A percentile compares a stretch with the other conserved stretches of the same genome.
These are phyloP conservation scores for Pseudocercospora eumusae DNA, from an alignment of 2,329 filamentous ascomycete species.

Conservation along the genomic window DNA sequence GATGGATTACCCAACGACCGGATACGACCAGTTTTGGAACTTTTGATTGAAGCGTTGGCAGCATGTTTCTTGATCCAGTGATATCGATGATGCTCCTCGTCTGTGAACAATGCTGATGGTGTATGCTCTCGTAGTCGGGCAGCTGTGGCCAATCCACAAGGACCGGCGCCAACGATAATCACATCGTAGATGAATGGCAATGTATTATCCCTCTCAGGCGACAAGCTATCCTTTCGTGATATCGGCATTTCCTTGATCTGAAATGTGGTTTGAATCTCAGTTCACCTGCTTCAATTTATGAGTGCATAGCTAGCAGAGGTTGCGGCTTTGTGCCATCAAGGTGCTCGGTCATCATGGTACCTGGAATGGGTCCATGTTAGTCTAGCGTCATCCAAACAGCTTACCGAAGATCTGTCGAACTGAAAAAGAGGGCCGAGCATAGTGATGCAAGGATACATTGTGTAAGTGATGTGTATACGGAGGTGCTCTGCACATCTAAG, in stretches of 20 bases:
- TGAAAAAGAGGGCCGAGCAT: not conserved
- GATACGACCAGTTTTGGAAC: slow-evolving; percentile 49
- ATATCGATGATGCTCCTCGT: slow-evolving; percentile 79
- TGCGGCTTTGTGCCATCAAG: slow-evolving; percentile 17
- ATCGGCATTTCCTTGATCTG: slow-evolving; percentile 11
- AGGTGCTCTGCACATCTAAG: not conserved
- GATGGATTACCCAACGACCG: slow-evolving; percentile 28
- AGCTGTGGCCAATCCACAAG: slow-evolving; percentile 72
- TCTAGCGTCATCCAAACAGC: slow-evolving; percentile 11
- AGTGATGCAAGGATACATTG: not conserved
- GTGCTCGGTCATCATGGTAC: slow-evolving; percentile 16
- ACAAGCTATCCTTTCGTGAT: slow-evolving; percentile 26
- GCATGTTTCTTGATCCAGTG: slow-evolving; percentile 72
- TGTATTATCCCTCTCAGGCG: slow-evolving; percentile 21
- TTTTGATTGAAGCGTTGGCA: slow-evolving; percentile 60
- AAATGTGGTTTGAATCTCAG: not conserved
- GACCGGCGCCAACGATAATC: slow-evolving; percentile 72
- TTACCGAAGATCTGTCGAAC: slow-evolving; percentile 14
- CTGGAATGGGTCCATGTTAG: slow-evolving; percentile 12
- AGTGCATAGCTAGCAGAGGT: slow-evolving; percentile 1
- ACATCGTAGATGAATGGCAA: slow-evolving; percentile 58
- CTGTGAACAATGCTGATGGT: slow-evolving; percentile 77
- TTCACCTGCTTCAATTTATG: not conserved
- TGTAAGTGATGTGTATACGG: not conserved
- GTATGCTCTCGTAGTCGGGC: slow-evolving; percentile 70